These are phyloP conservation scores for Mycena galopus DNA, from an alignment of 768 basidiomycete genomes.

Conservation along the genomic window DNA sequence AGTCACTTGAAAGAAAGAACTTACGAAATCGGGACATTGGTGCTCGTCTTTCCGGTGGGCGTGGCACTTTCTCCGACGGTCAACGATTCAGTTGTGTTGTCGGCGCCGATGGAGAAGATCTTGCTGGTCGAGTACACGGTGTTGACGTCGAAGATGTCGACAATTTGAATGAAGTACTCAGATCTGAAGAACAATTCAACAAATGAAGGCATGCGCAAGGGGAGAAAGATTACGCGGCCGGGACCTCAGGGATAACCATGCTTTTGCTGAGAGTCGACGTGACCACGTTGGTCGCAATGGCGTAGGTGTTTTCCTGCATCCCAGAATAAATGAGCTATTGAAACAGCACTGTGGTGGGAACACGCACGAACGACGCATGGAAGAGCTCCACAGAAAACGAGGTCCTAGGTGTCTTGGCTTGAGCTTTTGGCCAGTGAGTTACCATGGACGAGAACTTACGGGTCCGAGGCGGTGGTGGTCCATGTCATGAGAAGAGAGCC, in stretches of 20 bases:
- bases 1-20: neutral
- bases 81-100: constrained; percentile 14
- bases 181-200: constrained; percentile 5
- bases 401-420: neutral
- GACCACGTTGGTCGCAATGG: constrained; percentile 30
- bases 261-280: constrained; percentile 15
- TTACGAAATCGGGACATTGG: constrained; percentile 10
- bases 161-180: constrained; percentile 26
- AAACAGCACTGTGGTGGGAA: neutral
- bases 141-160: constrained; percentile 30
- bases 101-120: constrained; percentile 27
- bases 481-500: constrained; percentile 25
- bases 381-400: constrained; percentile 27
- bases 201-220: neutral
- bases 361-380: constrained; percentile 31
- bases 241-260: constrained; percentile 12
- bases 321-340: neutral
- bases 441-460: constrained; percentile 9
- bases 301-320: constrained; percentile 24
- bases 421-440: neutral
- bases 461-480: constrained; percentile 15
- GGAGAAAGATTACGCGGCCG: neutral
- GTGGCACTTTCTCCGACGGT: constrained; percentile 7
- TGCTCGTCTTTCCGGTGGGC: neutral
- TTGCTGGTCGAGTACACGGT: constrained; percentile 17